Evolutionary conservation across 768 basidiomycete species (phyloP), one percentile per base, ranked within the genome.

Genomic region (Pisolithus sp.): DNA sequence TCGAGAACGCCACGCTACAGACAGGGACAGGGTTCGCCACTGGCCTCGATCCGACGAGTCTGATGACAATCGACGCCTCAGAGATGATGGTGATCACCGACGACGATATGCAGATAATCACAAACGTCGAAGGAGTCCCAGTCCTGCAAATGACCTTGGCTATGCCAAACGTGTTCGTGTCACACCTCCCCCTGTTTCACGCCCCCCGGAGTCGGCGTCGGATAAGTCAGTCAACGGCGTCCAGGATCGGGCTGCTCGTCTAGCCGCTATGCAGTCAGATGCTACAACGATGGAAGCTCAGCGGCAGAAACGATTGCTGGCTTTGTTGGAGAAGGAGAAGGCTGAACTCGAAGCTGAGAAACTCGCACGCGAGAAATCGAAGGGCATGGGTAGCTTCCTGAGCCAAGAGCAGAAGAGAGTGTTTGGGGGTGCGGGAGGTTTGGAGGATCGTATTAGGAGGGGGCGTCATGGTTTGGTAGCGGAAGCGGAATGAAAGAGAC

Each of bases 251-350:
- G 83, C 84, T 3, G 87, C 89, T 24, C 84, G 89, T n/a, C 74
- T 98, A 26, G 94, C 91, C 0, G 87, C 92, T 5, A 98, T 98
- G 95, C 70, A 84, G 21, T 69, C 77, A 2, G 81, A 85, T 53
- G 95, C 95, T 1, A 66, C 73, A n/a, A 66, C 68, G 7, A 76
- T 92, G 72, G 78, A 80, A 43, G 66, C 68, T 0, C 83, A 92
- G 42, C 82, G 94, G 23, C 80, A 86, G 53, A 79, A 83, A 56
- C 81, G 88, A 20, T 72, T 98, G 9, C 74, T 81, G 3, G 72
- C 74, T 17, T 65, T 91, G 50, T 71, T 91, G 24, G 83, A 82
- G 64, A 81, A 82, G 63, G 93, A 96, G 66, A 87, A 83, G 61
- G 83, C 78, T 18, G 87, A 93, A 57, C 63, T 82, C 6, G 91